Conservation (phyloP, 345 rosid species). For the Populus alba region DNA sequence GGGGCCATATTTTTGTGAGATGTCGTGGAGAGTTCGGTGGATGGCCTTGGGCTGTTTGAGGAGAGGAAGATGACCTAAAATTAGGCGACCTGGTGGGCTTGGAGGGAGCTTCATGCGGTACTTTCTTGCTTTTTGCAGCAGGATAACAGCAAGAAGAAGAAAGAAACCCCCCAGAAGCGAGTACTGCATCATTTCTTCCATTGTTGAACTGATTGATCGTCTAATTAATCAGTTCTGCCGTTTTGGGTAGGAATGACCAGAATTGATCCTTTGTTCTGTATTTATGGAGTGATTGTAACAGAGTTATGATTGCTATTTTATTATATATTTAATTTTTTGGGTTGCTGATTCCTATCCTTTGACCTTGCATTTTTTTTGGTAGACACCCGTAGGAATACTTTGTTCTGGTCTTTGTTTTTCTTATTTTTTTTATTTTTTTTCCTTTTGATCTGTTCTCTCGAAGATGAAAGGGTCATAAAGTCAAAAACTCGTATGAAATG, state of each 20-base stretch:
- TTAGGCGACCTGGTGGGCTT: constrained; percentile 2
- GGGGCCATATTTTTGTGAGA: constrained; percentile 41
- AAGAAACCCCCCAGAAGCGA: neutral
- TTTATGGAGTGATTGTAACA: neutral
- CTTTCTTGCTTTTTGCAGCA: neutral
- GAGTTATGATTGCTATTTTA: neutral
- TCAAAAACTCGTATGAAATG: too few species aligned
- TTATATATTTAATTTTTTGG: neutral
- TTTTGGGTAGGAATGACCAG: neutral
- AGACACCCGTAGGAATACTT: neutral
- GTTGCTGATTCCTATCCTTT: neutral
- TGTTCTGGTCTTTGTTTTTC: neutral
- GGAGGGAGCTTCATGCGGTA: constrained; percentile 15
- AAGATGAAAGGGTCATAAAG: too few species aligned
- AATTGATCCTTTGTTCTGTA: neutral
- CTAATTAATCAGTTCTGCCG: neutral
- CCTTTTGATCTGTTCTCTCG: too few species aligned
- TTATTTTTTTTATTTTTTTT: too few species aligned
- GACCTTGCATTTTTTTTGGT: neutral
- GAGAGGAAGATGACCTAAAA: constrained; percentile 21
- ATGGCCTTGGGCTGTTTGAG: constrained; percentile 13
- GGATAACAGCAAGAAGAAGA: neutral
- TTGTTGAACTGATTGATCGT: neutral
- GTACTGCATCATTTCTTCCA: neutral
- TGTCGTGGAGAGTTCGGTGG: constrained; percentile 22